Percentiles rank a stretch among this genome's conserved stretches.
These are phyloP conservation scores for Leccinum pallidistipes DNA, from an alignment of 1,284 basidiomycete genomes.

Conservation along the genomic window DNA sequence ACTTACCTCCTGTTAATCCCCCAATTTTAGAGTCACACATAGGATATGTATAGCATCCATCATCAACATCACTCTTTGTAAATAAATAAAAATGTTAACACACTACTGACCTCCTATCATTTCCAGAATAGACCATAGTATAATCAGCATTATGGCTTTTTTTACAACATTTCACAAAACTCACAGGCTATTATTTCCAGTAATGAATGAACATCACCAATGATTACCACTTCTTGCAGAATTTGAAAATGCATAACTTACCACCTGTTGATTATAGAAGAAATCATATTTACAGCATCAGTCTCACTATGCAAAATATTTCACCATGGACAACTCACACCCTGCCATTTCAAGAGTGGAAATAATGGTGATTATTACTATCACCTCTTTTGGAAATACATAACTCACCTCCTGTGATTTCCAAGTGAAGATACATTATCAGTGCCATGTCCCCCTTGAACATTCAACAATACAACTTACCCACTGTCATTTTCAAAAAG, in stretches of 20 bases:
- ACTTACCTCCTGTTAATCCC: background rate
- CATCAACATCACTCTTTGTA: background rate
- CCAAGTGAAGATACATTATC: no score
- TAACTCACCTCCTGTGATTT: no score
- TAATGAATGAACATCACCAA: no score
- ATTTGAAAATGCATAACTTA: background rate
- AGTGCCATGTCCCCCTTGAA: background rate
- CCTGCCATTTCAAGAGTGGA: background rate
- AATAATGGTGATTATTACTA: background rate
- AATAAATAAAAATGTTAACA: no score
- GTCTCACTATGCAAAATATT: background rate
- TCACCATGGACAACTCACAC: background rate
- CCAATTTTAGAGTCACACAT: no score
- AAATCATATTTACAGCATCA: background rate
- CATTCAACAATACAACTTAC: background rate
- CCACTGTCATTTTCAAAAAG: background rate
- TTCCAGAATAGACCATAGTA: no score
- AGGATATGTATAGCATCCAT: background rate
- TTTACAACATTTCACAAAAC: no score
- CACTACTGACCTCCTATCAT: no score
- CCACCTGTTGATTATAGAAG: background rate
- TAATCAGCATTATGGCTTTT: no score
- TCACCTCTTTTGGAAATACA: background rate
- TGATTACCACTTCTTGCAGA: no score
- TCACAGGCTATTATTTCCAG: no score